Conservation (phyloP, 1,284 basidiomycete genomes). For the Termitomyces sp. region DNA sequence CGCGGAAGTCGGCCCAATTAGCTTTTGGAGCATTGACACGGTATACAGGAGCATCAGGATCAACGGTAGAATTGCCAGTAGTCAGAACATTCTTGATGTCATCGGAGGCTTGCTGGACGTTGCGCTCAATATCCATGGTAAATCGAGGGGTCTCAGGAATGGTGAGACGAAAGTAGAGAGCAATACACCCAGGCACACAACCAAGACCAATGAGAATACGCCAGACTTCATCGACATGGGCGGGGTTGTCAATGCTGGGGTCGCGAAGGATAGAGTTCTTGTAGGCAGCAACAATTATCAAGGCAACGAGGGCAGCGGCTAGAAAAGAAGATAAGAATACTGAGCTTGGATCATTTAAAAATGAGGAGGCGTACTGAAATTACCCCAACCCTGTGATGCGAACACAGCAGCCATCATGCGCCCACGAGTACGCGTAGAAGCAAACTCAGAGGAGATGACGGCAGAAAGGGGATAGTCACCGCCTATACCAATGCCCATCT, state of each 20-base stretch:
- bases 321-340: conserved; percentile 17
- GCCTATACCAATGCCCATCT: conserved; percentile 69
- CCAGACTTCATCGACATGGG: conserved; percentile 59
- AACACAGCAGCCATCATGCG: conserved; percentile 73
- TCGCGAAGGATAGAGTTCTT: conserved; percentile 55
- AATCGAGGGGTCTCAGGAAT: conserved; percentile 81
- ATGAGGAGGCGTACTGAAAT: conserved; percentile 41
- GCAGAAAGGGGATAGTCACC: conserved; percentile 69
- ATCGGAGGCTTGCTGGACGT: conserved; percentile 65
- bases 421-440: conserved; percentile 66
- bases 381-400: conserved; percentile 66
- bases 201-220: conserved; percentile 69
- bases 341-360: background rate
- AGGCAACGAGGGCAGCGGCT: conserved; percentile 64
- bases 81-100: conserved; percentile 66
- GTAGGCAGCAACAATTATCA: conserved; percentile 67
- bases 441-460: conserved; percentile 73
- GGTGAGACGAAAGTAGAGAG: conserved; percentile 76
- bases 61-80: conserved; percentile 41
- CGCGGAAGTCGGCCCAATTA: conserved; percentile 55
- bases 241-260: conserved; percentile 32
- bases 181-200: conserved; percentile 60
- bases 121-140: conserved; percentile 87
- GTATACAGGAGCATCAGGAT: conserved; percentile 53
- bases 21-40: conserved; percentile 64